Conservation (phyloP, 805 yeast genomes). For the Metschnikowia sp. region DNA sequence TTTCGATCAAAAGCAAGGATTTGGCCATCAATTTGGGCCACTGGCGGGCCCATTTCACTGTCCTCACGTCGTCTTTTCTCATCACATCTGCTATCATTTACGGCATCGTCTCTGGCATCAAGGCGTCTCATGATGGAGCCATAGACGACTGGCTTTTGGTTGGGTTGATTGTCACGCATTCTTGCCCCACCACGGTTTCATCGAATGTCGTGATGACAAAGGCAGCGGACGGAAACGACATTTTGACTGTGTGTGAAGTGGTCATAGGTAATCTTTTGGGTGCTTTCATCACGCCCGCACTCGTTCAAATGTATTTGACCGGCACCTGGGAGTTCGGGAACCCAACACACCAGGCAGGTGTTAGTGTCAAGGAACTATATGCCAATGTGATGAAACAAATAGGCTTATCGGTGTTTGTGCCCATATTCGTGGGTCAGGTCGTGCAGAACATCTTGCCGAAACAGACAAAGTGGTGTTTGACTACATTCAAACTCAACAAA, state of each 20-base stretch:
- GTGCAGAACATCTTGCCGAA: constrained; percentile 67
- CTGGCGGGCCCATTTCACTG: constrained; percentile 82
- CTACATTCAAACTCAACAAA: constrained; percentile 60
- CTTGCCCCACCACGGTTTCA: constrained; percentile 89
- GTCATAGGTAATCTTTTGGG: constrained; percentile 82
- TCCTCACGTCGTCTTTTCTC: constrained; percentile 64
- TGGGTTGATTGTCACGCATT: constrained; percentile 77
- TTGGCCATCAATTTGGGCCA: constrained; percentile 60
- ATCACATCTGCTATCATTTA: constrained; percentile 68
- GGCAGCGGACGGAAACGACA: constrained; percentile 78
- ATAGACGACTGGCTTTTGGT: constrained; percentile 76
- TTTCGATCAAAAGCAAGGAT: constrained; percentile 66
- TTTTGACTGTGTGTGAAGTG: constrained; percentile 78
- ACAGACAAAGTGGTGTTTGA: constrained; percentile 57
- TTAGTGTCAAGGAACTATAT: constrained; percentile 57
- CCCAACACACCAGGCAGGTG: constrained; percentile 51
- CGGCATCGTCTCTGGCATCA: constrained; percentile 69
- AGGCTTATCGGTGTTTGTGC: constrained; percentile 80
- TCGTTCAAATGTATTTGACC: constrained; percentile 64
- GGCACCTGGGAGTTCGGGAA: constrained; percentile 74
- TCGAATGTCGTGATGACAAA: constrained; percentile 92
- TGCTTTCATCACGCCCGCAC: constrained; percentile 83
- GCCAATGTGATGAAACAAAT: constrained; percentile 81
- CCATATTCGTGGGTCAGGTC: constrained; percentile 84
- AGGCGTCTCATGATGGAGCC: constrained; percentile 48